A percentile compares a stretch with the other conserved stretches of the same genome.
phyloP scores from a whole-genome alignment of 2,329 filamentous ascomycete species.

The Knoxdaviesia proteae region DNA sequence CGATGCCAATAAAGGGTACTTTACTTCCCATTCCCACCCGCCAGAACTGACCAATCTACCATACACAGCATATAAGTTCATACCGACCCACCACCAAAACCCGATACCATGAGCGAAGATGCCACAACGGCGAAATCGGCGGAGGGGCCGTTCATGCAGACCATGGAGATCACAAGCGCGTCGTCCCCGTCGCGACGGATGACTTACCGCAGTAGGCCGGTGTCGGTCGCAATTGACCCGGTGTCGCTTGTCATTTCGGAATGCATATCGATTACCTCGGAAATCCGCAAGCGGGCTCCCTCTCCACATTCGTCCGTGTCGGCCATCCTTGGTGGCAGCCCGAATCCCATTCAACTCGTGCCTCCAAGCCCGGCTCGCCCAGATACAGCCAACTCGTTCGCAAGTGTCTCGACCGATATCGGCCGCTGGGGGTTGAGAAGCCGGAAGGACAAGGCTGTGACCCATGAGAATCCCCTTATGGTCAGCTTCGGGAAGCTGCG shows the following conservation, averaged over 20 bases:
- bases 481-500: slow-evolving; percentile 80
- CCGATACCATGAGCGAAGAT: too few species aligned
- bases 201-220: slow-evolving; percentile 37
- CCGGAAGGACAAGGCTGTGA: slow-evolving; percentile 75
- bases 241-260: slow-evolving; percentile 90
- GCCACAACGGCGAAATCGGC: too few species aligned
- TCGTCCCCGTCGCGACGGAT: slow-evolving; percentile 15
- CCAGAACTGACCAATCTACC: too few species aligned
- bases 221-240: slow-evolving; percentile 72
- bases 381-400: not conserved
- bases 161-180: too few species aligned
- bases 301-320: slow-evolving; percentile 94
- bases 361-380: slow-evolving; percentile 17
- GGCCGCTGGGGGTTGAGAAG: slow-evolving; percentile 86
- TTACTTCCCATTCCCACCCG: too few species aligned
- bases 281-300: slow-evolving; percentile 91
- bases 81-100: too few species aligned
- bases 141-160: too few species aligned
- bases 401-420: not conserved
- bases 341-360: slow-evolving; percentile 33
- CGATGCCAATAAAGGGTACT: too few species aligned
- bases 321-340: slow-evolving; percentile 70
- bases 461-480: slow-evolving; percentile 94
- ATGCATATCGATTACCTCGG: slow-evolving; percentile 95
- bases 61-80: too few species aligned